These are phyloP conservation scores for Celoporthe dispersa DNA, from an alignment of 2,329 filamentous ascomycete genomes.

Conservation along the genomic window DNA sequence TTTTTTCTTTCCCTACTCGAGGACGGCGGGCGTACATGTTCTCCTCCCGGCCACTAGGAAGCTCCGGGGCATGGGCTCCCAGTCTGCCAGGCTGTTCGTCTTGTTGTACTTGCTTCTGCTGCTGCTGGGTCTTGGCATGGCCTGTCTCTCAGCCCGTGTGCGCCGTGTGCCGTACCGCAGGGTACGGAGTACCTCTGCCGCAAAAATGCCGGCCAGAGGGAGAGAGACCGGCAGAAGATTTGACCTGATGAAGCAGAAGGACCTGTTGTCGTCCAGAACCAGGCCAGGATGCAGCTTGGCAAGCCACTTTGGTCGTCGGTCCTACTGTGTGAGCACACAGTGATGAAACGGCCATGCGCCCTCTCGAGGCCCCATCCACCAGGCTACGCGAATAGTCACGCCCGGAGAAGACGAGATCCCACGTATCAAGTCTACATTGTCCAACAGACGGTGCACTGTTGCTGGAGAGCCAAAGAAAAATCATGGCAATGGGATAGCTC, in stretches of 20 bases:
- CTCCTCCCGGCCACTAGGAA: constrained; percentile 10
- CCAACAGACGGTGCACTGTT: background rate
- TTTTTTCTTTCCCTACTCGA: background rate
- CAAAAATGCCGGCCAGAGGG: background rate
- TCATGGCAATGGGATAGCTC: background rate
- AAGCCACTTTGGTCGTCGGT: background rate
- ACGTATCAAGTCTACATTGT: background rate
- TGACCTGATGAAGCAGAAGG: background rate
- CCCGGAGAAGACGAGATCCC: background rate
- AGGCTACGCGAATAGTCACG: background rate
- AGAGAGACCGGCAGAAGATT: background rate
- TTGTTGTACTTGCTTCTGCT: background rate
- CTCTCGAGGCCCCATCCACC: background rate
- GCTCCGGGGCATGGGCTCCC: constrained; percentile 6
- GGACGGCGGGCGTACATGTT: background rate
- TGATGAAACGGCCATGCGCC: background rate
- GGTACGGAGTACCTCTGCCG: constrained; percentile 4
- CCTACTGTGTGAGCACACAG: background rate
- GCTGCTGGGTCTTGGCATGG: background rate
- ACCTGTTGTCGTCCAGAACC: background rate
- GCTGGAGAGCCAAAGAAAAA: background rate
- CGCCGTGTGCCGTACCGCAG: background rate
- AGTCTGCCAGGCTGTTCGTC: background rate
- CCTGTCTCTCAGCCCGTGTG: background rate
- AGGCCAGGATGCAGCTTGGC: constrained; percentile 3